Percentiles rank a stretch among this genome's conserved stretches.
phyloP scores from a whole-genome alignment of 768 basidiomycete genomes.

The Russula sp. region DNA sequence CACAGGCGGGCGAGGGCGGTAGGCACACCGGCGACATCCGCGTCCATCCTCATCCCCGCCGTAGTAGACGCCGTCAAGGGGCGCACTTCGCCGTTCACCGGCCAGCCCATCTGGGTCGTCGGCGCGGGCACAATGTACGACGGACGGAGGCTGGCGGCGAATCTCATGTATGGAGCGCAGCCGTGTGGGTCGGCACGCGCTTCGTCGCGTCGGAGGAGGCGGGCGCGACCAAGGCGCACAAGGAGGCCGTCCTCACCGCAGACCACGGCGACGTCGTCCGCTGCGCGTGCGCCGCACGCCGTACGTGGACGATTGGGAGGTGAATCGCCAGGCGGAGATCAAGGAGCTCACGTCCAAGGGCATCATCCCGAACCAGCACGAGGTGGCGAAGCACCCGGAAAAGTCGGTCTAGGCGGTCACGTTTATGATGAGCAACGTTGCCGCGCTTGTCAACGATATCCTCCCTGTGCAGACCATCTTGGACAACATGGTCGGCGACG shows the following conservation, averaged over 20 bases:
- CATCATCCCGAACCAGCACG: conserved; percentile 67
- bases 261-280: conserved; percentile 78
- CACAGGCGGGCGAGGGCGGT: conserved; percentile 82
- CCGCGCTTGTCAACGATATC: conserved; percentile 67
- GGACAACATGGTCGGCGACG: conserved; percentile 69
- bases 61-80: conserved; percentile 82
- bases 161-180: conserved; percentile 88
- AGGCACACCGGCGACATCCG: conserved; percentile 76
- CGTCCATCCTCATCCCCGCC: conserved; percentile 84
- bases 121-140: conserved; percentile 92
- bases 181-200: conserved; percentile 61
- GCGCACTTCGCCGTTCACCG: conserved; percentile 70
- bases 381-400: conserved; percentile 76
- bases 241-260: conserved; percentile 65
- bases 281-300: conserved; percentile 79
- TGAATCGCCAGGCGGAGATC: conserved; percentile 74
- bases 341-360: conserved; percentile 76
- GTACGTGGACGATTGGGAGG: conserved; percentile 83
- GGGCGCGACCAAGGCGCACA: conserved; percentile 76
- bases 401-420: conserved; percentile 58
- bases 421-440: conserved; percentile 84
- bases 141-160: conserved; percentile 81
- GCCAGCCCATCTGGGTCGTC: conserved; percentile 78
- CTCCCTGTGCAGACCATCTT: conserved; percentile 79
- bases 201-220: conserved; percentile 84